Evolutionary conservation across 768 basidiomycete species (phyloP), one percentile per base, ranked within the genome.

Genomic region (Auricularia heimuer): DNA sequence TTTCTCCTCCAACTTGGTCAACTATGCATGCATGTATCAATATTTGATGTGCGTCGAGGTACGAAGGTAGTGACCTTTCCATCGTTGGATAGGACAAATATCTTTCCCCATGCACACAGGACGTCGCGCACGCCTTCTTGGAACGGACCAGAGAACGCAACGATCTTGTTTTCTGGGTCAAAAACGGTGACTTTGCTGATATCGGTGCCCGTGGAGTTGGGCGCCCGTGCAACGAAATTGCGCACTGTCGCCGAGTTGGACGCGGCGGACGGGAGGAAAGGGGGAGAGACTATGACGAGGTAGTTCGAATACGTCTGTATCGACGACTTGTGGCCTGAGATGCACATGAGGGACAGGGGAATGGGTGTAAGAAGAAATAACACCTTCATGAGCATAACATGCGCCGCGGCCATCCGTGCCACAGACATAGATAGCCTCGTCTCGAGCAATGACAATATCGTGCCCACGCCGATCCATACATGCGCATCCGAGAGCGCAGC

Each of bases 331-430:
- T 82, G 80, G 4, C 89, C 88, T 91, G 69, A 29, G 29, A 29
- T 29, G 29, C 29, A 29, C 29, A 29, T 29, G 29, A 29, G 29
- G 29, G 29, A 29, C 29, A 29, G 29, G 29, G 29, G 1, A 29
- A 29, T 29, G 29, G 29, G 29, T 3, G 29, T 29, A 29, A 29
- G 29, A 29, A 29, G 29, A 29, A 29, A 29, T 29, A 51, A 62
- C 64, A 90, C 95, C 96, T 80, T 98, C 97, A 71, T 94, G 93
- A 0, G 94, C 94, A 72, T 87, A 93, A 63, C 90, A 93, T 0
- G 88, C 82, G 3, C 91, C 89, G 65, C 94, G 78, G 3, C 90
- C 92, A 18, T 94, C 91, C 0, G 83, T 81, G 0, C 88, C 86
- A 70, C 91, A 94, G 7, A 90, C 79, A 70, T 95, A 95, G 29